Percentiles rank a stretch among this genome's conserved stretches.
phyloP scores from a whole-genome alignment of 1,139 yeast species.

The Protomyces inouyei region DNA sequence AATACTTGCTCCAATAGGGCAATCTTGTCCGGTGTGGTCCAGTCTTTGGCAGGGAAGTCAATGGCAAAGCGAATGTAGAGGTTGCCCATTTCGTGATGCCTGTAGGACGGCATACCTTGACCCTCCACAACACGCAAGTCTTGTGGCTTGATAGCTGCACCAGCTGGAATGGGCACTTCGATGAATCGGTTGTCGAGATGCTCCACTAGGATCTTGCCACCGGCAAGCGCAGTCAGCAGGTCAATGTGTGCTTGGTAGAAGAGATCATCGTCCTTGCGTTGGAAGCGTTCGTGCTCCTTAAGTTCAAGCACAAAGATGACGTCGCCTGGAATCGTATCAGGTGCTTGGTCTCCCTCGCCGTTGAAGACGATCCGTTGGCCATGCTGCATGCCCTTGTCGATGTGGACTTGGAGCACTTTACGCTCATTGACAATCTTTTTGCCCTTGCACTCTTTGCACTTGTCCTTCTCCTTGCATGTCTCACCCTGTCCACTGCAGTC shows the following conservation, averaged over 20 bases:
- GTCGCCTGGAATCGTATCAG: constrained; percentile 93
- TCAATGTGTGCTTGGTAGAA: constrained; percentile 82
- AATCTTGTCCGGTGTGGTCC: constrained; percentile 43
- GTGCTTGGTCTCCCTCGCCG: constrained; percentile 98
- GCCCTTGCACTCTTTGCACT: constrained; percentile 84
- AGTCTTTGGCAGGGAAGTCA: constrained; percentile 47
- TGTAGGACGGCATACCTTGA: constrained; percentile 89
- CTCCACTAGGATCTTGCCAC: constrained; percentile 83
- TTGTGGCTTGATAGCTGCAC: constrained; percentile 90
- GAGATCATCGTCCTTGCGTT: constrained; percentile 87
- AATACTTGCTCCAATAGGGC: constrained; percentile 43
- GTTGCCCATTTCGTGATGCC: constrained; percentile 48
- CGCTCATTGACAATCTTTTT: constrained; percentile 83
- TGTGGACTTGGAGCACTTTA: constrained; percentile 87
- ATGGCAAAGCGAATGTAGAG: constrained; percentile 50
- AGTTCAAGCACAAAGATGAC: constrained; percentile 88
- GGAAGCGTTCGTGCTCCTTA: constrained; percentile 73
- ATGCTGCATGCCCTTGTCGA: constrained; percentile 95
- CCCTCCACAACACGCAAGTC: constrained; percentile 73
- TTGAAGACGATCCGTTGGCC: constrained; percentile 87
- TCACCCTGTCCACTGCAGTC: constrained; percentile 91
- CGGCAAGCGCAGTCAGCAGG: constrained; percentile 89
- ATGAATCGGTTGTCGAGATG: constrained; percentile 80
- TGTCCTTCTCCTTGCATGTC: constrained; percentile 77
- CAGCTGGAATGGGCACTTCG: constrained; percentile 76